Evolutionary conservation across 805 yeast genomes (phyloP).

Genomic region (Priceomyces melissophilus): DNA sequence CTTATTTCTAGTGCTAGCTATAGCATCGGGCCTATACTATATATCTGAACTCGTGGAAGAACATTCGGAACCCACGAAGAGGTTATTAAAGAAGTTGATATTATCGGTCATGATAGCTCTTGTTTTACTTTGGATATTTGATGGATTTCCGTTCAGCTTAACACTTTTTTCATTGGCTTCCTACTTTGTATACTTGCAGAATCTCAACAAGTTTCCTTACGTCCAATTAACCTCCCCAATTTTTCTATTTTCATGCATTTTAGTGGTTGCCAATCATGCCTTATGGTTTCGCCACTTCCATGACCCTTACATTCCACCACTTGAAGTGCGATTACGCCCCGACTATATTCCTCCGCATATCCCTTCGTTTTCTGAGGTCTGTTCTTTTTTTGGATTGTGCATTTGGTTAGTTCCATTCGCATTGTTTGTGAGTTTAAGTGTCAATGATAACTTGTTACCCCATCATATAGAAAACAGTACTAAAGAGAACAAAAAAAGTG

Average conservation of each 20-base stretch:
- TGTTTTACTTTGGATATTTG: conserved; percentile 61
- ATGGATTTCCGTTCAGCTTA: conserved; percentile 72
- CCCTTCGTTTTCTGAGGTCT: conserved; percentile 83
- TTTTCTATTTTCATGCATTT: conserved; percentile 65
- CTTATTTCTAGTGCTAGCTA: conserved; percentile 43
- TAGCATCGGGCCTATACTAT: conserved; percentile 90
- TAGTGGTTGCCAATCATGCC: conserved; percentile 78
- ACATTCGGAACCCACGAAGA: conserved; percentile 79
- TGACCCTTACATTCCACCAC: conserved; percentile 67
- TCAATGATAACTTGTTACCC: conserved; percentile 87
- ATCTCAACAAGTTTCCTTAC: conserved; percentile 78
- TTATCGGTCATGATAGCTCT: conserved; percentile 55
- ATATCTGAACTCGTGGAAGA: conserved; percentile 92
- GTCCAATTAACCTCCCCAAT: conserved; percentile 69
- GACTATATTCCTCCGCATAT: conserved; percentile 61
- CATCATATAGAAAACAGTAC: conserved; percentile 33
- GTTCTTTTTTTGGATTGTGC: conserved; percentile 92
- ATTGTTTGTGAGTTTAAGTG: conserved; percentile 84
- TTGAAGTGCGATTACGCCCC: conserved; percentile 54
- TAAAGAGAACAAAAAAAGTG: conserved; percentile 37
- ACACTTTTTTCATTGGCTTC: conserved; percentile 67
- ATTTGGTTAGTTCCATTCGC: conserved; percentile 95
- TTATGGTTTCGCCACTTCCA: conserved; percentile 87
- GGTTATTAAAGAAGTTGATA: conserved; percentile 62
- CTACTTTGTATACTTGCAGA: conserved; percentile 71